These are phyloP conservation scores for Fraxinus greggii DNA, from an alignment of 305 asterid genomes.

Conservation along the genomic window DNA sequence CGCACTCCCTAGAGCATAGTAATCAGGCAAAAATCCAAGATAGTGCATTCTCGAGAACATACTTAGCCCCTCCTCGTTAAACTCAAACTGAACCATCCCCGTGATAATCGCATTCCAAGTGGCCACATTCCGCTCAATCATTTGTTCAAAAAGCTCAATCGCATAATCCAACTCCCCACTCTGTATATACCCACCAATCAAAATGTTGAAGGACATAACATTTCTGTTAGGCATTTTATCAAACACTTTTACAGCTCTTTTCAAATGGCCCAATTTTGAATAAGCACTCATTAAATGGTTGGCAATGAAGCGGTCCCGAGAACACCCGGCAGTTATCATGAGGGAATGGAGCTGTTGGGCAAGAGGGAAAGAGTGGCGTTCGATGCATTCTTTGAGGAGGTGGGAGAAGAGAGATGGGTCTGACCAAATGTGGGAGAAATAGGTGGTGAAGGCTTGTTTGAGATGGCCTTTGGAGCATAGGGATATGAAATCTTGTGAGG, in stretches of 20 bases:
- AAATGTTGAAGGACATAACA: constrained; percentile 74
- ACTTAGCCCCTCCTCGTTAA: constrained; percentile 55
- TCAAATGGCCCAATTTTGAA: constrained; percentile 49
- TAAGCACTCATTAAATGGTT: constrained; percentile 69
- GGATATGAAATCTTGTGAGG: constrained; percentile 36
- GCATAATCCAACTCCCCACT: constrained; percentile 58
- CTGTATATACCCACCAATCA: constrained; percentile 68
- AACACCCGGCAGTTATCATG: constrained; percentile 52
- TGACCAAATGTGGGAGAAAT: constrained; percentile 42
- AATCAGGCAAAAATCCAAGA: constrained; percentile 63
- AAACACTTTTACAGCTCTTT: constrained; percentile 49
- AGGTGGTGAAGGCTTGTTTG: constrained; percentile 48
- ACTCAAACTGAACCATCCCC: constrained; percentile 61
- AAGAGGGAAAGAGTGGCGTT: constrained; percentile 40
- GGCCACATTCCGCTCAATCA: constrained; percentile 66
- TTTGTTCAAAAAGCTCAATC: constrained; percentile 51
- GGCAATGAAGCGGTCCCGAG: constrained; percentile 50
- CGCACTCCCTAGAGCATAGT: constrained; percentile 71
- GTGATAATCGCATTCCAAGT: constrained; percentile 87
- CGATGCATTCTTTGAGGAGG: constrained; percentile 65
- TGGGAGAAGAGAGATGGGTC: constrained; percentile 60
- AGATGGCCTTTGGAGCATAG: constrained; percentile 56
- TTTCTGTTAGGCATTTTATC: constrained; percentile 62
- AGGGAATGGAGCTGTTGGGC: constrained; percentile 71
- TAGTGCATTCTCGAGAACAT: constrained; percentile 56